phyloP scores from a whole-genome alignment of 1,139 yeast species.

The Kurtzmaniella quercitrusa region DNA sequence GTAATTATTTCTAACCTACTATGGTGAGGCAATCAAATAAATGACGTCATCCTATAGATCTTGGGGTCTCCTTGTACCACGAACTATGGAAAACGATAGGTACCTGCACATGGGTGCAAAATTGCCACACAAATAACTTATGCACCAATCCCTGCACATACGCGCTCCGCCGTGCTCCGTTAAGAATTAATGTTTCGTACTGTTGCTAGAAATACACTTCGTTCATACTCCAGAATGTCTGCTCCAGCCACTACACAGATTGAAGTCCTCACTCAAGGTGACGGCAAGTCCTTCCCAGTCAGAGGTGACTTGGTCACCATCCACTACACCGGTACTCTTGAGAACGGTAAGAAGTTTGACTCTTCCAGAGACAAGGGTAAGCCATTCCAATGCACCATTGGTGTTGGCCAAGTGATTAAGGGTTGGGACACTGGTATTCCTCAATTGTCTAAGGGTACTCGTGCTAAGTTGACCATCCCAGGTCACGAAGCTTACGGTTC shows the following conservation, averaged over 20 bases:
- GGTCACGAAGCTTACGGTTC: constrained; percentile 91
- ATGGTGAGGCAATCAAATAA: too few relatives aligned
- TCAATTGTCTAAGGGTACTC: constrained; percentile 85
- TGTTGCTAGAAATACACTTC: constrained; percentile 2
- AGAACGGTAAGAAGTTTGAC: constrained; percentile 92
- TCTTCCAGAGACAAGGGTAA: constrained; percentile 90
- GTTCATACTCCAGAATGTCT: constrained; percentile 24
- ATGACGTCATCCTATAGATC: too few relatives aligned
- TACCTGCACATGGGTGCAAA: too few relatives aligned
- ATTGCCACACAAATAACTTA: too few relatives aligned
- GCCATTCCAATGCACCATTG: constrained; percentile 90
- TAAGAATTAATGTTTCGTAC: not conserved
- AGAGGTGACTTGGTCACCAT: constrained; percentile 84
- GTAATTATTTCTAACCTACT: too few relatives aligned
- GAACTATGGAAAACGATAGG: too few relatives aligned
- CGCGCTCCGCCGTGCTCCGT: not conserved
- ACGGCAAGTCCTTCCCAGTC: constrained; percentile 82
- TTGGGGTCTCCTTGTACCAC: too few relatives aligned
- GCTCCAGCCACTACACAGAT: constrained; percentile 41
- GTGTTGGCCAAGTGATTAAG: constrained; percentile 92
- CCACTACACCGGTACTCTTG: constrained; percentile 93
- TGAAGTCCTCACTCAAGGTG: constrained; percentile 56
- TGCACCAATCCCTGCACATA: not conserved
- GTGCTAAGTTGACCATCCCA: constrained; percentile 87
- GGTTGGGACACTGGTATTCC: constrained; percentile 98